Conservation (phyloP, 495 filamentous ascomycete species). For the Lasiosphaeria ovina region DNA sequence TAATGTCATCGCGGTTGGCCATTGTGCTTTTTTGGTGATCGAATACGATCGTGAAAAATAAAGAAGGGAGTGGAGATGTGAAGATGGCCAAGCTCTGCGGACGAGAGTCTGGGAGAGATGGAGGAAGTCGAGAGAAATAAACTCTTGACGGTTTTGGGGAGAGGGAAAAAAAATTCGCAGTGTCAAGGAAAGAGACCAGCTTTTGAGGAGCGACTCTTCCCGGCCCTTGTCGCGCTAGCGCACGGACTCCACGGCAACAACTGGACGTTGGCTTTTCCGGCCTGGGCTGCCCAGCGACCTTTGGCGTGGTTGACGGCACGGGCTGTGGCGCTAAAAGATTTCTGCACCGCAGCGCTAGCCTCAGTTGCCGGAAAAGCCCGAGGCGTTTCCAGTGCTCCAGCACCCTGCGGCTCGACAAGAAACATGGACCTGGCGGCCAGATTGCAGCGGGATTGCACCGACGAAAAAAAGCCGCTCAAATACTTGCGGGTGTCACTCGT, state of each 20-base stretch:
- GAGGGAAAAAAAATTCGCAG: conserved; percentile 35
- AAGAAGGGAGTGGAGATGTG: conserved; percentile 47
- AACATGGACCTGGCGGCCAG: background rate
- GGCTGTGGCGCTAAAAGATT: conserved; percentile 21
- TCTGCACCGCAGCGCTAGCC: background rate
- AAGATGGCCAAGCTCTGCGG: conserved; percentile 36
- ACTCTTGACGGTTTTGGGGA: conserved; percentile 36
- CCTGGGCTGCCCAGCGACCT: conserved; percentile 11
- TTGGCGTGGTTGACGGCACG: conserved; percentile 1
- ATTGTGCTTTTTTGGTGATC: conserved; percentile 57
- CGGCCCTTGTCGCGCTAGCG: conserved; percentile 32
- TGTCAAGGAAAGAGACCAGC: conserved; percentile 29
- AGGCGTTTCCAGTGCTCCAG: conserved; percentile 22
- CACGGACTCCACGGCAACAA: conserved; percentile 33
- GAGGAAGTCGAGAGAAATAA: conserved; percentile 44
- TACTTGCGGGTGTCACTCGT: conserved; percentile 3
- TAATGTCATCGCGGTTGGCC: conserved; percentile 44
- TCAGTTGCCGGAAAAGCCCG: conserved; percentile 37
- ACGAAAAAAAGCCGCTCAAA: conserved; percentile 5
- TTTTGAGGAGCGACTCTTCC: conserved; percentile 40
- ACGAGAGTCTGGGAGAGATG: conserved; percentile 35
- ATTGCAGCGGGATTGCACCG: conserved; percentile 7
- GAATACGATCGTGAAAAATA: conserved; percentile 46
- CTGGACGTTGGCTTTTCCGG: conserved; percentile 10
- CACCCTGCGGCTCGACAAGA: background rate